Evolutionary conservation across 805 yeast genomes (phyloP), one percentile per base, ranked within the genome.

Genomic region (Ogataea nakhonphanomensis): DNA sequence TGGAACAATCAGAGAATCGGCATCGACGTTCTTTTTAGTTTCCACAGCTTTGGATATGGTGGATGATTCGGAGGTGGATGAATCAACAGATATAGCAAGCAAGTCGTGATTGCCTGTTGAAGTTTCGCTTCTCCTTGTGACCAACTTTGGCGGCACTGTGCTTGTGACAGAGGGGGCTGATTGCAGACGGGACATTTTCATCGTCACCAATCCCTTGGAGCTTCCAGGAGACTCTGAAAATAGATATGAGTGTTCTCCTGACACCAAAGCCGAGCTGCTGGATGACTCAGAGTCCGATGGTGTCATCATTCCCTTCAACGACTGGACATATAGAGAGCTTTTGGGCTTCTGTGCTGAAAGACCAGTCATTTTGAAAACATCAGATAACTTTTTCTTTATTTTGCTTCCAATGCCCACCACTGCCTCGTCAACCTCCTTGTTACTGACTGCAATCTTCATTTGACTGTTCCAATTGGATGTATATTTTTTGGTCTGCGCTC

Each of bases 321-420:
- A 49, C 20, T 45, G 49, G 24, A 46, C 44, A 35, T 50, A 48
- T 8, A 46, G 39, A 5, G 50, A 43, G n/a, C 36, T 39, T 15
- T 32, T 46, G 14, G 37, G 45, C 23, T 43, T 50, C 10, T 46
- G 46, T 7, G 43, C 37, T 1, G 51, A 35, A 15, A 48, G 37
- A 1, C 55, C 52, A 2, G 55, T 30, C 33, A 48, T 34, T 29
- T 43, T 45, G 33, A 57, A 57, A 1, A 76, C 79, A 34, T 67
- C 69, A 5, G 72, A 62, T 4, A 80, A 53, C 20, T 75, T 71
- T 43, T 69, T 72, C 50, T 69, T 76, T 30, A 87, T 69, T 39
- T 81, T 70, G 36, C 78, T 73, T 7, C 89, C 90, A 35, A 88
- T 72, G n/a, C 95, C 95, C 25, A 81, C 73, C 3, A 88, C 88